A percentile compares a stretch with the other conserved stretches of the same genome.
Conservation (phyloP, 2,329 filamentous ascomycete genomes). For the Gaeumannomyces sp. region DNA sequence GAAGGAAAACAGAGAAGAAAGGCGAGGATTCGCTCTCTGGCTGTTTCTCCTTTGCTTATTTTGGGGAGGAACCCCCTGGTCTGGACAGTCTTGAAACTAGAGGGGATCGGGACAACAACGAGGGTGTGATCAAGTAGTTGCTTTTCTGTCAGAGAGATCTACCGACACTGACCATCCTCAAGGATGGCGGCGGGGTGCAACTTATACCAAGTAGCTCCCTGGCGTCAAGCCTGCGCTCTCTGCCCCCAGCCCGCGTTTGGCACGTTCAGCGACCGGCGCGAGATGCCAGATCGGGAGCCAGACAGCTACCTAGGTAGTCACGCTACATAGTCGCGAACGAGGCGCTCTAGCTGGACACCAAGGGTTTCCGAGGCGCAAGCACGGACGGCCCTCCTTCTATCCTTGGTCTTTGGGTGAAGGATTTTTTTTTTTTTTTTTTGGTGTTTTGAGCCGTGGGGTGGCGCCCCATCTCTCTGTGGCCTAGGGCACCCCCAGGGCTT, state of each 20-base stretch:
- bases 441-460: too few relatives aligned
- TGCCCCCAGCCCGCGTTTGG: too few relatives aligned
- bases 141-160: neutral
- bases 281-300: neutral
- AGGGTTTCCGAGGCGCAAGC: neutral
- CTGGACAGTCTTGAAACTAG: too few relatives aligned
- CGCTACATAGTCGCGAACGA: neutral
- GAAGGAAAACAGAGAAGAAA: neutral
- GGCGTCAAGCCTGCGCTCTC: too few relatives aligned
- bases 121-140: neutral
- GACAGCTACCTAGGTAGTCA: too few relatives aligned
- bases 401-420: too few relatives aligned
- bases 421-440: too few relatives aligned
- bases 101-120: neutral
- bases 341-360: neutral
- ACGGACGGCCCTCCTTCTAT: too few relatives aligned
- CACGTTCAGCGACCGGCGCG: neutral
- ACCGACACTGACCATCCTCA: neutral
- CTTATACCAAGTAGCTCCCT: neutral
- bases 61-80: too few relatives aligned
- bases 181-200: neutral
- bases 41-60: neutral
- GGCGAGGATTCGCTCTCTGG: neutral
- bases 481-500: too few relatives aligned
- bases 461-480: too few relatives aligned